A percentile compares a stretch with the other conserved stretches of the same genome.
phyloP scores from a whole-genome alignment of 441 rosid species.

The Theobroma grandiflorum region DNA sequence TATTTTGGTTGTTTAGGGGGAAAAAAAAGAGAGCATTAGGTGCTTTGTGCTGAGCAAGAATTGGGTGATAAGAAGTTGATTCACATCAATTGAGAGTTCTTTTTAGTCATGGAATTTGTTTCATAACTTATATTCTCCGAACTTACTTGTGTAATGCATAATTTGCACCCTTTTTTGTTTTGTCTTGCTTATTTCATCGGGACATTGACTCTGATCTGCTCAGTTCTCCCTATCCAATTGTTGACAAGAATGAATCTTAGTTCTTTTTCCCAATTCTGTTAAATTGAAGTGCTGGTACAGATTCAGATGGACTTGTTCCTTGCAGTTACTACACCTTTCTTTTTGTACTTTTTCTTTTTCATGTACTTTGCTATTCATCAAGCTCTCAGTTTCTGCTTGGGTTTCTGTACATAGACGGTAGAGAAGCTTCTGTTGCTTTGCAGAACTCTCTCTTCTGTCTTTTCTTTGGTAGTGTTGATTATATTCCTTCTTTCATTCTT shows the following conservation, averaged over 20 bases:
- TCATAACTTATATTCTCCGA: neutral
- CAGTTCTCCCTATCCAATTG: neutral
- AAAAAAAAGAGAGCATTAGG: neutral
- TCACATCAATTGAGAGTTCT: neutral
- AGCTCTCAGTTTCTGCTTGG: neutral
- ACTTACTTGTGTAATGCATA: neutral
- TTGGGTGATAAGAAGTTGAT: neutral
- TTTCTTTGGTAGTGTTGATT: neutral
- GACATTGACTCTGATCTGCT: neutral
- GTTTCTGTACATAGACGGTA: neutral
- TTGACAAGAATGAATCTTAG: neutral
- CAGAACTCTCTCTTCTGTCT: neutral
- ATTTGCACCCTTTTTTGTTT: neutral
- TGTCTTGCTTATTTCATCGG: neutral
- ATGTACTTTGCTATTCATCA: neutral
- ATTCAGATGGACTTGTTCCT: neutral
- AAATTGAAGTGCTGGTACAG: neutral
- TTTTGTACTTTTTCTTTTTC: neutral
- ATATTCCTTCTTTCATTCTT: neutral
- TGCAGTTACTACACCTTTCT: neutral
- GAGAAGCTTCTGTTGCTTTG: neutral
- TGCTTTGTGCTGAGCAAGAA: neutral
- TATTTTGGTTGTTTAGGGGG: neutral
- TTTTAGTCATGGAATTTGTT: neutral
- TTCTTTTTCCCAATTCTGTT: neutral